These are phyloP conservation scores for Sequoia sempervirens DNA, from an alignment of 75 land plant genomes.

Conservation along the genomic window DNA sequence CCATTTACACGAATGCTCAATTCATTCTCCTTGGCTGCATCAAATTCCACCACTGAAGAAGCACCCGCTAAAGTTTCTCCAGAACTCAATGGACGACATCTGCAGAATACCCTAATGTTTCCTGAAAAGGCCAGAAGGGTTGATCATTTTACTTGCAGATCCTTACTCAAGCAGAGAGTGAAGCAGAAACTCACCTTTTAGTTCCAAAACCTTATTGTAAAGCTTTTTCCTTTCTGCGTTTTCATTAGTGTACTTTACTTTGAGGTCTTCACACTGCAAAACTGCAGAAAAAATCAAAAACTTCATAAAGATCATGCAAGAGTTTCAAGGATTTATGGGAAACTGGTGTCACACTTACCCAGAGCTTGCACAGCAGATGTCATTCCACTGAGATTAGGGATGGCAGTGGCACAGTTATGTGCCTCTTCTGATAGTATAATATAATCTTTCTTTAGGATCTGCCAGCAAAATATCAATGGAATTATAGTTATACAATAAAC, in stretches of 20 bases:
- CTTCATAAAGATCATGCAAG: not conserved
- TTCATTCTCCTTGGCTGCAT: constrained; percentile 72
- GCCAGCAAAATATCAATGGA: not conserved
- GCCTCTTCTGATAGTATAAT: constrained; percentile 54
- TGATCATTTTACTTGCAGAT: not conserved
- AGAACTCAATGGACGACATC: constrained; percentile 79
- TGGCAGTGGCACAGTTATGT: constrained; percentile 69
- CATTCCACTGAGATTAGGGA: constrained; percentile 77
- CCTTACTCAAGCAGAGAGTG: not conserved
- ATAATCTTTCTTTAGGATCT: constrained; percentile 66
- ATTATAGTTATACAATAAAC: not conserved
- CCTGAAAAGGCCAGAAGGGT: constrained; percentile 39
- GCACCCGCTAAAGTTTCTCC: constrained; percentile 48
- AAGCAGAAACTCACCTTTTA: constrained; percentile 37
- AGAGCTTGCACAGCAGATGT: constrained; percentile 66
- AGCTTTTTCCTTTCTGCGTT: constrained; percentile 52
- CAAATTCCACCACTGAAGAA: constrained; percentile 70
- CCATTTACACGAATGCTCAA: constrained; percentile 50
- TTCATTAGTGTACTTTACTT: constrained; percentile 62
- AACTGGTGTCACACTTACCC: constrained; percentile 36
- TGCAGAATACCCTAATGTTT: constrained; percentile 87
- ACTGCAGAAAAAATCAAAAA: constrained; percentile 43
- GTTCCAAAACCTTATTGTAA: constrained; percentile 62
- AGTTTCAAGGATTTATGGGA: not conserved
- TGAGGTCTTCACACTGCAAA: constrained; percentile 77